These are phyloP conservation scores for Solanum chacoense DNA, from an alignment of 305 asterid species.

Conservation along the genomic window DNA sequence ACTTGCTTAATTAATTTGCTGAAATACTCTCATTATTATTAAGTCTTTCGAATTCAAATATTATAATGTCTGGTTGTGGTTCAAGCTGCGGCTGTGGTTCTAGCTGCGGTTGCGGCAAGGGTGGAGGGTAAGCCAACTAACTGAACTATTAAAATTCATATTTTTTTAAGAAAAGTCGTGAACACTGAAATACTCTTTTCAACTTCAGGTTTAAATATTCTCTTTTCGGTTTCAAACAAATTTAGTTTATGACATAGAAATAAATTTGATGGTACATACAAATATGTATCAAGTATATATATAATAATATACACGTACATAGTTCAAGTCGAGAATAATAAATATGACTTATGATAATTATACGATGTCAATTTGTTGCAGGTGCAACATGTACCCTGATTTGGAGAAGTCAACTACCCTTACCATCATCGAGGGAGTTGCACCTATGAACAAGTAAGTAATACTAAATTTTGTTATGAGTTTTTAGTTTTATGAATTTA, in stretches of 20 bases:
- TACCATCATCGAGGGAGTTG: conserved; percentile 9
- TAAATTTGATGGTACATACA: no score
- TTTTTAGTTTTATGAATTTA: neutral
- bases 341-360: neutral
- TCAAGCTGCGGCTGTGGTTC: no score
- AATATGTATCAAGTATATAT: no score
- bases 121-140: neutral
- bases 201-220: no score
- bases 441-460: neutral
- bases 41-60: neutral
- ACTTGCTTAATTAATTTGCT: neutral
- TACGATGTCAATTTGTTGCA: neutral
- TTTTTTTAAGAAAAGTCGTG: no score
- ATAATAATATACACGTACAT: neutral
- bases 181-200: no score
- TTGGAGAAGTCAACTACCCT: conserved; percentile 4
- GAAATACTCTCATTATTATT: neutral
- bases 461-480: neutral
- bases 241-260: no score
- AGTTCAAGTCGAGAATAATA: neutral
- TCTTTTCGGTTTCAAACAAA: no score
- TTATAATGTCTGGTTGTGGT: neutral
- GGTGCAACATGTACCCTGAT: conserved; percentile 12
- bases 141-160: no score
- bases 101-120: neutral